Evolutionary conservation across 345 rosid genomes (phyloP).

Genomic region (Eucalyptus viminalis): DNA sequence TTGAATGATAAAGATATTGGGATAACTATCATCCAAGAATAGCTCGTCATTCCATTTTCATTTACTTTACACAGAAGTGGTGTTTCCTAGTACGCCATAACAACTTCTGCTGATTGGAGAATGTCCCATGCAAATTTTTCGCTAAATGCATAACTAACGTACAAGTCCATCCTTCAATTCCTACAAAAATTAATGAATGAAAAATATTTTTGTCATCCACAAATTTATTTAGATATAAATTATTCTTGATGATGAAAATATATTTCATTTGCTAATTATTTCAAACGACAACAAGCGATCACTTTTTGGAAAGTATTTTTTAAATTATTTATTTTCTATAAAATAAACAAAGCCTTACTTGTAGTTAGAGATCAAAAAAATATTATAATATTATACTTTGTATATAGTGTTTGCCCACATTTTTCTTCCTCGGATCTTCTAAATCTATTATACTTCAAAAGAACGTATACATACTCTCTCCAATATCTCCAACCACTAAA

Average conservation of each 20-base stretch:
- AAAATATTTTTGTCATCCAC: neutral
- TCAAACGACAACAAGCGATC: no score
- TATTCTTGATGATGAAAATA: neutral
- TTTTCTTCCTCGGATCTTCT: neutral
- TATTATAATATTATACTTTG: neutral
- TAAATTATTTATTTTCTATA: no score
- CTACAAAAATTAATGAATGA: neutral
- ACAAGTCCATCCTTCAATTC: neutral
- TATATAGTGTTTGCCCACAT: neutral
- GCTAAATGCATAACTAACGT: neutral
- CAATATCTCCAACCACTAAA: no score
- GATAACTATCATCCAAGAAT: no score
- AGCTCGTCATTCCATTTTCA: no score
- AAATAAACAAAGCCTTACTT: neutral
- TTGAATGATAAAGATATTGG: no score
- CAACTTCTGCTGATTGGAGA: neutral
- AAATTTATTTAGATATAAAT: no score
- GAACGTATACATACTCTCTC: no score
- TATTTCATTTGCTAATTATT: neutral
- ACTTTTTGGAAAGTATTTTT: neutral
- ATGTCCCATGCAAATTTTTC: no score
- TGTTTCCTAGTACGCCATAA: no score
- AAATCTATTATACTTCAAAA: no score
- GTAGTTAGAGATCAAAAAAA: neutral
- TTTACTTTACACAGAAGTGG: neutral